Evolutionary conservation across 2,329 filamentous ascomycete genomes (phyloP).

Genomic region (Hypoxylon sp.): DNA sequence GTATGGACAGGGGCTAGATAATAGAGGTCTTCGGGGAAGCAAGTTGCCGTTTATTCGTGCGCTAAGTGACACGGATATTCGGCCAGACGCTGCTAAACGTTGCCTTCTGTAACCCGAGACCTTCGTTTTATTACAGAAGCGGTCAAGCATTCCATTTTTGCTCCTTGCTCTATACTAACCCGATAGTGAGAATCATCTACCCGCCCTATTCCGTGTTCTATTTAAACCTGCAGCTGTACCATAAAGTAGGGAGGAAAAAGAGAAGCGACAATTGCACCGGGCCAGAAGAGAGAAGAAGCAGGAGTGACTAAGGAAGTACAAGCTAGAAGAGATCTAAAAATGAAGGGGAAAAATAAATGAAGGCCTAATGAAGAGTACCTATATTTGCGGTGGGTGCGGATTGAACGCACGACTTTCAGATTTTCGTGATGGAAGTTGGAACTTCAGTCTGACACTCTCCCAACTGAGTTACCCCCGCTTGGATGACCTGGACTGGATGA

Average conservation of each 20-base stretch:
- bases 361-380: not conserved
- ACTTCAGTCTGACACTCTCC: slow-evolving; percentile 42
- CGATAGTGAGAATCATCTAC: not conserved
- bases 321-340: not conserved
- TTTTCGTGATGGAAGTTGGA: slow-evolving; percentile 30
- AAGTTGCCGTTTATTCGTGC: slow-evolving; percentile 13
- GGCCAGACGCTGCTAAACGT: slow-evolving; percentile 19
- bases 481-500: not conserved
- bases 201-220: slow-evolving; percentile 3
- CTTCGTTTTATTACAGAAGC: slow-evolving; percentile 13
- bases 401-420: slow-evolving; percentile 39
- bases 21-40: not conserved
- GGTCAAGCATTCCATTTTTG: slow-evolving; percentile 14
- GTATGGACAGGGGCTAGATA: too few species aligned
- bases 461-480: slow-evolving; percentile 36
- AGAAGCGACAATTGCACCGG: not conserved
- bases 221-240: slow-evolving; percentile 9
- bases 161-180: slow-evolving; percentile 1
- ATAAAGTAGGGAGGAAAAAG: not conserved
- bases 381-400: slow-evolving; percentile 38
- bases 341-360: not conserved
- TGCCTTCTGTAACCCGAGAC: slow-evolving; percentile 13
- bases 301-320: not conserved
- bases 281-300: not conserved
- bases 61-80: slow-evolving; percentile 16